Evolutionary conservation across 805 yeast species (phyloP).

Genomic region (Geotrichum ghanense): DNA sequence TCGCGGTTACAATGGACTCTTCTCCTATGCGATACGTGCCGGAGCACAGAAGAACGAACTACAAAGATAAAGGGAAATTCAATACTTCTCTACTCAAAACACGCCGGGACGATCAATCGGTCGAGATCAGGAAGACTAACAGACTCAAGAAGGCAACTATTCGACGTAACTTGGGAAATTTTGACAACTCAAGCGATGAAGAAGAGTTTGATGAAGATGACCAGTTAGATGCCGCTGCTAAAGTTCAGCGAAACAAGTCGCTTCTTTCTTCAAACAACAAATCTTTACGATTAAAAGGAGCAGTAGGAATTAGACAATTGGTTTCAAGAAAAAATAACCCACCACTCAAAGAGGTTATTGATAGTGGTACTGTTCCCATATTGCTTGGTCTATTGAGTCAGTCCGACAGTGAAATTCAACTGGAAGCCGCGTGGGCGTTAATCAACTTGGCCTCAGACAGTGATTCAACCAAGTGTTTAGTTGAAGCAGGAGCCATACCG

Average conservation of each 20-base stretch:
- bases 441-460: conserved; percentile 97
- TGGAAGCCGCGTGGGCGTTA: conserved; percentile 98
- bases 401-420: conserved; percentile 73
- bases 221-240: neutral
- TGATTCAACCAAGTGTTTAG: conserved; percentile 80
- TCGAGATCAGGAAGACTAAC: conserved; percentile 90
- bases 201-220: conserved; percentile 37
- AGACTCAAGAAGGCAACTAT: conserved; percentile 90
- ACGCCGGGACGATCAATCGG: conserved; percentile 94
- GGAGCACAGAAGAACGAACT: conserved; percentile 92
- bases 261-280: conserved; percentile 74
- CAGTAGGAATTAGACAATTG: conserved; percentile 86
- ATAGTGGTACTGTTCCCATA: conserved; percentile 86
- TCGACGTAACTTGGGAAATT: conserved; percentile 66
- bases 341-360: conserved; percentile 87
- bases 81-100: conserved; percentile 94
- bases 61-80: conserved; percentile 89
- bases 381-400: conserved; percentile 75
- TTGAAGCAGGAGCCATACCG: conserved; percentile 91
- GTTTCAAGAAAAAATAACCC: conserved; percentile 91
- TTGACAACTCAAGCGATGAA: conserved; percentile 36
- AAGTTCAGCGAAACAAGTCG: conserved; percentile 15
- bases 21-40: conserved; percentile 59
- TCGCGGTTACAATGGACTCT: too few species aligned
- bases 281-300: conserved; percentile 75